These are phyloP conservation scores for Hordeum marinum DNA, from an alignment of 176 grass and related monocot species.

Conservation along the genomic window DNA sequence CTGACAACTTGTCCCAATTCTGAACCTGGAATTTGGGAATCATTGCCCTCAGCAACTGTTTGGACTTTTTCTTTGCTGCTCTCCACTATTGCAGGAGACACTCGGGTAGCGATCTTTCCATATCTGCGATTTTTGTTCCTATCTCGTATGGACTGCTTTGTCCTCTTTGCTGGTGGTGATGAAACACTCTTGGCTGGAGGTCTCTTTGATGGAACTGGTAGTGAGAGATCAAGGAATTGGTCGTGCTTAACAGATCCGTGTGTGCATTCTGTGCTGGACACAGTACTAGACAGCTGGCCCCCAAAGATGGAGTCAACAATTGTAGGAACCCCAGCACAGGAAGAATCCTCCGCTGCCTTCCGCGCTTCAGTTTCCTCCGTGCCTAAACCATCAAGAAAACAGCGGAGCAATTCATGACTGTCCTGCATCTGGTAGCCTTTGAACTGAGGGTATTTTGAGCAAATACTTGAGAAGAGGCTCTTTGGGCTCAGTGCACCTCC, in stretches of 20 bases:
- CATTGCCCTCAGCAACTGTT: slow-evolving; percentile 35
- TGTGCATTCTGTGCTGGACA: slow-evolving; percentile 74
- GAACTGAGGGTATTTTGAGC: slow-evolving; percentile 75
- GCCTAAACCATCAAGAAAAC: slow-evolving; percentile 79
- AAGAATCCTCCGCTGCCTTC: slow-evolving; percentile 43
- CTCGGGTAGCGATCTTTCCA: slow-evolving; percentile 27
- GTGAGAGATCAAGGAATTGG: slow-evolving; percentile 82
- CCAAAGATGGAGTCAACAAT: slow-evolving; percentile 80
- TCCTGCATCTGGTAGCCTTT: slow-evolving; percentile 92
- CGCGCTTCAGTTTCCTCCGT: slow-evolving; percentile 58
- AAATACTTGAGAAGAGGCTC: slow-evolving; percentile 78
- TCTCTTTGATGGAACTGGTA: slow-evolving; percentile 84
- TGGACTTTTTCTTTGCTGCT: slow-evolving; percentile 35
- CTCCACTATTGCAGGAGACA: slow-evolving; percentile 38
- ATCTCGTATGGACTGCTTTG: slow-evolving; percentile 47
- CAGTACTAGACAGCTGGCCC: slow-evolving; percentile 80
- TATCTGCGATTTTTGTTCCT: slow-evolving; percentile 50
- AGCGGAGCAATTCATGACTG: slow-evolving; percentile 93
- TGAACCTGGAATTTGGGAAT: slow-evolving; percentile 39
- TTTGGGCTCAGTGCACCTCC: slow-evolving; percentile 73
- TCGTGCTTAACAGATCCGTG: slow-evolving; percentile 78
- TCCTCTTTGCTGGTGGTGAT: slow-evolving; percentile 47
- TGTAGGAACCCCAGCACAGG: slow-evolving; percentile 29
- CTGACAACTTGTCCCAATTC: slow-evolving; percentile 39
- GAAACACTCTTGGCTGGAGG: slow-evolving; percentile 47